Base-by-base conservation (phyloP, 345 rosid species). In the Acer negundo region DNA sequence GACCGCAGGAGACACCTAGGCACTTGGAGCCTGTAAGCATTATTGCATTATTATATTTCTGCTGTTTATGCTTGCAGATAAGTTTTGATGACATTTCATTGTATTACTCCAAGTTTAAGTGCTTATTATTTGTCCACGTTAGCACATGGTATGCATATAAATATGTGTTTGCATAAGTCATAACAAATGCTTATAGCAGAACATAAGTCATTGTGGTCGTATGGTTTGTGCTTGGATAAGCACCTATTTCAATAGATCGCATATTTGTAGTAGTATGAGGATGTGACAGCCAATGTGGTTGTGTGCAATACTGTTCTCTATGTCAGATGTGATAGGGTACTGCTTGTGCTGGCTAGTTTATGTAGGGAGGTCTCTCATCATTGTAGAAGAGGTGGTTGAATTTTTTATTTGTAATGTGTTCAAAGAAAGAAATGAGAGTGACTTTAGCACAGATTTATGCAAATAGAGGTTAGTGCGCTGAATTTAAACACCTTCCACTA, bases 1-100 rank as follows among this genome's bases (percentile, higher is more conserved):
- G 97, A 74, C 83, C 88, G 15, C 97, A 91, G 76, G 99, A 95
- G 85, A 77, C 92, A 75, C 99, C 99, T 65, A 85, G 96, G 59
- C 80, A 81, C 53, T 84, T 93, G 63, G 98, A 95, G 86, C 86
- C 89, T 82, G 99, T 93, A 91, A 82, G 91, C n/a, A 15, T 79
- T 69, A 9, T n/a, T 10, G 28, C 10, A 28, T 42, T 61, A 55
- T 61, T 74, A 42, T 26, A 62, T 7, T 8, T 10, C 17, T 20
- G 20, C 7, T 75, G 62, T 49, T 1, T 61, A 40, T 80, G 67
- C 74, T 75, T 72, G 69, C 70, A 35, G 28, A 24, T 56, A 46
- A 22, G 35, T 63, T n/a, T 67, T 49, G n/a, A 24, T 62, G 16
- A 53, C 38, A 0, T 62, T 46, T 9, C 63, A 15, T 28, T 17